Evolutionary conservation across 192 early-diverging fungal genomes (phyloP).

Genomic region (Chytriomyces hyalinus): DNA sequence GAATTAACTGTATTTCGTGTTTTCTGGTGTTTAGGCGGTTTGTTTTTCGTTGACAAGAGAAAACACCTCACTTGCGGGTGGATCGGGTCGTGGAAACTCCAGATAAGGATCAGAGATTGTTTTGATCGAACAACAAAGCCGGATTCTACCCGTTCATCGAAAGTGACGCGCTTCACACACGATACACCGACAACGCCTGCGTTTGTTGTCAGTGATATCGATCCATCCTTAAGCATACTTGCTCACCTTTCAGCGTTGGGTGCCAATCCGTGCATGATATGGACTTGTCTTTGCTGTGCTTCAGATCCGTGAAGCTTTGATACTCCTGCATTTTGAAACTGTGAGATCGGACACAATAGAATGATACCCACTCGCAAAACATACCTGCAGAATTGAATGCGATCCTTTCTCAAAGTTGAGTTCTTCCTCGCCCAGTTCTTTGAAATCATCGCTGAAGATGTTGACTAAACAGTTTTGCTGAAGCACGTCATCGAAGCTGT

Average conservation of each 20-base stretch:
- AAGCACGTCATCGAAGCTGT: constrained; percentile 61
- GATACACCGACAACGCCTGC: constrained; percentile 62
- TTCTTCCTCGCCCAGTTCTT: constrained; percentile 64
- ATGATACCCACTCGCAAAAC: background rate
- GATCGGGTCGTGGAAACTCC: constrained; percentile 71
- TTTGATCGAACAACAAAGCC: constrained; percentile 51
- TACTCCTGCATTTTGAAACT: constrained; percentile 53
- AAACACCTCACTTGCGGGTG: constrained; percentile 62
- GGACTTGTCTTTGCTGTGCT: constrained; percentile 66
- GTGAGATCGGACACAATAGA: background rate
- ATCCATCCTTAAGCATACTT: constrained; percentile 17
- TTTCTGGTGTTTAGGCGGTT: background rate
- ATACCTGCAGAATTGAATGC: constrained; percentile 56
- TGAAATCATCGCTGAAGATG: constrained; percentile 64
- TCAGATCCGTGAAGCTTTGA: constrained; percentile 68
- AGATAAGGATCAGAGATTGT: constrained; percentile 59
- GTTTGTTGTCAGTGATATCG: background rate
- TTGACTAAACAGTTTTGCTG: constrained; percentile 63
- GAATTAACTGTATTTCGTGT: constrained; percentile 45
- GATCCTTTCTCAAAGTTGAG: constrained; percentile 60
- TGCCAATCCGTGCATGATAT: constrained; percentile 70
- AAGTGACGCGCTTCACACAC: constrained; percentile 54
- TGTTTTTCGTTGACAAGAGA: background rate
- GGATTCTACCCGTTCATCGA: constrained; percentile 59
- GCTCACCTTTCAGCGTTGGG: constrained; percentile 48